Evolutionary conservation across 192 early-diverging fungal species (phyloP), one percentile per base, ranked within the genome.

Genomic region (Backusella macrospora): DNA sequence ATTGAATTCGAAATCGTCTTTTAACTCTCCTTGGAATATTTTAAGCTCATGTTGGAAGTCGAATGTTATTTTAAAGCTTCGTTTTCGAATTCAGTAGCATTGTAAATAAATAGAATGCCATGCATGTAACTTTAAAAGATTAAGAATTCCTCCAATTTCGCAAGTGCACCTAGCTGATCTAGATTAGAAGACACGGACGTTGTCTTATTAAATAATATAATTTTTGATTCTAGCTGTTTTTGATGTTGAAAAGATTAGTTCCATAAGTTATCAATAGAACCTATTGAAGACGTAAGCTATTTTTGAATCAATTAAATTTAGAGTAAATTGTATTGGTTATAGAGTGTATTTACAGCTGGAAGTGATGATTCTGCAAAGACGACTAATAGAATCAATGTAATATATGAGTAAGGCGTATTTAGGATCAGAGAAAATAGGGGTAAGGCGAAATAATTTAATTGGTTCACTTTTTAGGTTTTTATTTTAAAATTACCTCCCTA

Each of bases 31-130:
- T 40, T 52, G 15, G 4, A 59, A 18, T 5, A 43, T 18, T 42
- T 49, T 21, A 59, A 59, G 52, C 0, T 26, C 21, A 59, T 59
- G 15, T 34, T 78, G 73, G 26, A 82, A 82, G 18, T 82, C 76
- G 46, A 68, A 76, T 13, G 71, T 66, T 6, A 78, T 21, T 62
- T 47, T 4, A 82, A 49, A 5, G 76, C 69, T 23, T 73, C 63
- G 21, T 52, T 73, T 23, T 71, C 64, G 42, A 69, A 82, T 4
- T 82, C 74, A 8, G 52, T 59, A 59, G 21, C 52, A 21, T 59
- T 59, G 12, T 23, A 59, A 12, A 59, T 4, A 26, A 3, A 12
- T 59, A 59, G 52, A 59, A 59, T 59, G 23, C 21, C 26, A 13
- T 23, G 52, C 18, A 59, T 59, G 52, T 23, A 59, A 23, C 26